Percentiles rank a stretch among this genome's conserved stretches.
phyloP scores from a whole-genome alignment of 2,329 filamentous ascomycete genomes.

The Cladosporium oxysporum region DNA sequence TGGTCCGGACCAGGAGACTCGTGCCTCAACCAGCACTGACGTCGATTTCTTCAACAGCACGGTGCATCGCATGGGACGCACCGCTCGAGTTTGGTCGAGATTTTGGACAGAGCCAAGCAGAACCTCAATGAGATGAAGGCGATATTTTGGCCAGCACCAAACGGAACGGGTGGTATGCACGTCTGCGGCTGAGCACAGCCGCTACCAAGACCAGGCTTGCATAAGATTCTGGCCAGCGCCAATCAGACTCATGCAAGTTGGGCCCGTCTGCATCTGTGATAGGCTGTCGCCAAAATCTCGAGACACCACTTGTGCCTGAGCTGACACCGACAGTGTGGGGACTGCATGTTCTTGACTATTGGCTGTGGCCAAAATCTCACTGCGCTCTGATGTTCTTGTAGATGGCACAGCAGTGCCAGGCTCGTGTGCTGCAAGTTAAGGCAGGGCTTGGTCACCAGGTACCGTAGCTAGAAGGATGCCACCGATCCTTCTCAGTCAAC shows the following conservation, averaged over 20 bases:
- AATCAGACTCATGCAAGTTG: background rate
- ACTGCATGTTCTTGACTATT: background rate
- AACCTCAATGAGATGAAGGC: background rate
- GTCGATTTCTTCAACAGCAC: background rate
- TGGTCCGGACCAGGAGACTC: background rate
- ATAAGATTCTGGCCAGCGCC: conserved; percentile 4
- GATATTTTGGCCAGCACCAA: conserved; percentile 9
- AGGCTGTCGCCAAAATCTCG: conserved; percentile 4
- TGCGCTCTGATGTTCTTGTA: background rate
- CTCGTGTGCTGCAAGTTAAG: background rate
- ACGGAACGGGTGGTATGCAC: too few relatives aligned
- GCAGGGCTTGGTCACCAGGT: background rate
- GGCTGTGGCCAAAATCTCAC: background rate
- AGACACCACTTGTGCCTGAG: background rate
- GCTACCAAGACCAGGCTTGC: background rate
- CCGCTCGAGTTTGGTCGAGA: background rate
- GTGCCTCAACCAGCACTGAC: background rate
- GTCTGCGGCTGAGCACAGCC: too few relatives aligned
- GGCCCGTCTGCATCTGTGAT: background rate
- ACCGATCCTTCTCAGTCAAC: background rate
- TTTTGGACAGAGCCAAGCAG: conserved; percentile 6
- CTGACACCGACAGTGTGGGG: background rate
- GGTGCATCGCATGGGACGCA: background rate
- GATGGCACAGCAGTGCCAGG: background rate
- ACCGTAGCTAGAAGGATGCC: background rate